Conservation (phyloP, 176 grass and related monocot genomes). For the Triticum monococcum region DNA sequence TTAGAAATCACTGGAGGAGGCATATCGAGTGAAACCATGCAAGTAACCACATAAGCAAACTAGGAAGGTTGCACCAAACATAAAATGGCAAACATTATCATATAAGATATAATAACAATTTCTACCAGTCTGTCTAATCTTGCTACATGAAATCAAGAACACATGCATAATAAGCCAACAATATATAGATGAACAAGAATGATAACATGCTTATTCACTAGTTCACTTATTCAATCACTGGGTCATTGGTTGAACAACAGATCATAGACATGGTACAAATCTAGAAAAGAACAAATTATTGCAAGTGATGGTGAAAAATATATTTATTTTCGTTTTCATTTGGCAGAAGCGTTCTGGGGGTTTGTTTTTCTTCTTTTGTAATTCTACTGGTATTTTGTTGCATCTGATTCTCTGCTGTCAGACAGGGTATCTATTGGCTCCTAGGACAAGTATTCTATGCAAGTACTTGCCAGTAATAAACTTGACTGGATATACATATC, state of each 20-base stretch:
- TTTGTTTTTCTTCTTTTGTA: neutral
- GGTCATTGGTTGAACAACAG: neutral
- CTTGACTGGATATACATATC: neutral
- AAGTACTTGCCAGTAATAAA: neutral
- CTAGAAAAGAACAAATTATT: neutral
- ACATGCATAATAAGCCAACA: neutral
- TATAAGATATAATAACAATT: constrained; percentile 28
- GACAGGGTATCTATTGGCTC: neutral
- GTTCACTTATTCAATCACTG: constrained; percentile 7
- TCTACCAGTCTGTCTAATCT: neutral
- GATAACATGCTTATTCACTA: neutral
- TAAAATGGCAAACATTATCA: neutral
- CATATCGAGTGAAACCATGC: constrained; percentile 16
- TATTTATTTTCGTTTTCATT: neutral
- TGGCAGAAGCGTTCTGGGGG: neutral
- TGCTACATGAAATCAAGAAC: constrained; percentile 15
- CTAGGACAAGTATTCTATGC: neutral
- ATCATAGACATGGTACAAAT: neutral
- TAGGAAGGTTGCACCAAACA: neutral
- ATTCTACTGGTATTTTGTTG: neutral
- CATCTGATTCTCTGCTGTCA: neutral
- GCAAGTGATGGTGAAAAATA: neutral
- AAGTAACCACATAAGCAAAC: constrained; percentile 3
- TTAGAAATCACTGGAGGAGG: constrained; percentile 36
- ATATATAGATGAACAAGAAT: neutral